Evolutionary conservation across 192 early-diverging fungal species (phyloP).

Genomic region (Podila verticillata): DNA sequence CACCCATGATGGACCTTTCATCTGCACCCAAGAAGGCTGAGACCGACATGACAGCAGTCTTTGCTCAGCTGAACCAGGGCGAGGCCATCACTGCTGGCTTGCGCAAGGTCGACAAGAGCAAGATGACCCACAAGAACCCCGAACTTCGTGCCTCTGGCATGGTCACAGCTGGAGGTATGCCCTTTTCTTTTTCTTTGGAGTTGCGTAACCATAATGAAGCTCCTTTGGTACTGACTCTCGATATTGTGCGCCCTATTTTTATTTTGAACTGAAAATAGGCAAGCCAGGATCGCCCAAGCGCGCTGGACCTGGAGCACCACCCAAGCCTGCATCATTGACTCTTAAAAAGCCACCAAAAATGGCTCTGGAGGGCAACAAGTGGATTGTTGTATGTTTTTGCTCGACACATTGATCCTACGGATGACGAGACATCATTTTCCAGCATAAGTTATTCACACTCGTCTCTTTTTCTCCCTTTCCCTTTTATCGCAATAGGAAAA

Average conservation of each 20-base stretch:
- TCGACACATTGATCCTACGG: too few relatives aligned
- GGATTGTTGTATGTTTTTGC: conserved; percentile 72
- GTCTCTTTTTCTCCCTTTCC: neutral
- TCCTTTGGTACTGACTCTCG: neutral
- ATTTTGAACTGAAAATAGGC: neutral
- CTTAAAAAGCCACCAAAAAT: conserved; percentile 82
- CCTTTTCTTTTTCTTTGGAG: neutral
- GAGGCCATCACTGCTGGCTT: conserved; percentile 77
- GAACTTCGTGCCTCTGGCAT: conserved; percentile 73
- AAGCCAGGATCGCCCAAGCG: conserved; percentile 50
- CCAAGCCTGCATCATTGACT: conserved; percentile 63
- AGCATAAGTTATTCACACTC: neutral
- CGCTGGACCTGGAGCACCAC: conserved; percentile 62
- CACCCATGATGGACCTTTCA: conserved; percentile 35
- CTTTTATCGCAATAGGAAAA: conserved; percentile 68
- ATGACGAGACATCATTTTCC: too few relatives aligned
- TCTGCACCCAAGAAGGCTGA: conserved; percentile 19
- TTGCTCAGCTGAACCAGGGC: conserved; percentile 90
- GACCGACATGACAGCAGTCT: conserved; percentile 69
- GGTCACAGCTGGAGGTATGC: conserved; percentile 55
- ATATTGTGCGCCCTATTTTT: neutral
- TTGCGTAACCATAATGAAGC: neutral
- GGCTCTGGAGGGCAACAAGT: conserved; percentile 90
- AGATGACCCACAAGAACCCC: conserved; percentile 99
- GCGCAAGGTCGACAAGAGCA: conserved; percentile 91